Base-by-base conservation (phyloP, 306 rosid species). In the Elaeagnus macrophylla region DNA sequence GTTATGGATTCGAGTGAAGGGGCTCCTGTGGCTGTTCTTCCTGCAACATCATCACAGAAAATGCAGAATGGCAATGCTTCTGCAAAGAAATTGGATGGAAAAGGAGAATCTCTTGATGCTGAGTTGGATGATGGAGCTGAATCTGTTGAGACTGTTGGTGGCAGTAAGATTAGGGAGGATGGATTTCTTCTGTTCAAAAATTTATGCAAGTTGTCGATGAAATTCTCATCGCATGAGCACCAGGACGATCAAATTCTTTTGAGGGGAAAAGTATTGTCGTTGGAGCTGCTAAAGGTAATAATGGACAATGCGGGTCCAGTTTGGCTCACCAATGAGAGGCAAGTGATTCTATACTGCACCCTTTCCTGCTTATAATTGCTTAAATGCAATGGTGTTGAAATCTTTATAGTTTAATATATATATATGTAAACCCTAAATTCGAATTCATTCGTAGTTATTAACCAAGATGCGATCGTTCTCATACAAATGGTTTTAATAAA, bases 261-360 rank as follows among this genome's bases (percentile, higher is more conserved):
- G 80, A 75, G 99, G 79, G 99, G 96, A 35, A 93, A 93, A 60
- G 63, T 87, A 46, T 77, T 93, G 78, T 93, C 99, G 38, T 72
- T 93, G 82, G 99, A 93, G 85, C 94, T 93, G 59, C 91, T 93
- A 25, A 93, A 93, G 79, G 96, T 93, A 44, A 79, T 93, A 63
- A 82, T 82, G 94, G 96, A 84, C 71, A 73, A 76, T 60, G 95
- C 75, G 7, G 80, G 94, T 65, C 68, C 88, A 35, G 39, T 84
- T 58, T 93, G 99, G 99, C 87, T 75, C 53, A 9, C 69, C 68
- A 79, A 93, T 71, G 96, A 87, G 68, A 93, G 99, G 99, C 71
- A 77, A 78, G 96, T 80, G 39, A 57, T 56, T 44, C 20, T 37
- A 3, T 53, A 8, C 36, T 48, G 10, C n/a, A 20, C 39, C 55